A percentile compares a stretch with the other conserved stretches of the same genome.
phyloP scores from a whole-genome alignment of 139 green algal species.

The Limnomonas spitsbergensis region DNA sequence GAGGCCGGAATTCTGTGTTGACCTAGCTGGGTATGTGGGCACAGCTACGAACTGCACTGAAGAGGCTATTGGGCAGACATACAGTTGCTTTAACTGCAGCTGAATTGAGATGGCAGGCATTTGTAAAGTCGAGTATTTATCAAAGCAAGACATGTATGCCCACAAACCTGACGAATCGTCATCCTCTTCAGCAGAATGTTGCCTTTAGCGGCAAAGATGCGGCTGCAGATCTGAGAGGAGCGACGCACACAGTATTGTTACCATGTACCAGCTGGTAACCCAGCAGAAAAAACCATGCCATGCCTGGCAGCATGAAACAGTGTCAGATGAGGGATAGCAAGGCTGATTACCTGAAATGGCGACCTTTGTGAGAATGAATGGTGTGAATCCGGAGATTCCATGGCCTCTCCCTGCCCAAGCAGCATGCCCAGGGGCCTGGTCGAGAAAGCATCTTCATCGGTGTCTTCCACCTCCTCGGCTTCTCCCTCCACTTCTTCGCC shows the following conservation, averaged over 20 bases:
- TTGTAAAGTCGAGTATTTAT: no score
- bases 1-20: not conserved
- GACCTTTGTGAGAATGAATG: constrained; percentile 1
- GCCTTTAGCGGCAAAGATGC: constrained; percentile 18
- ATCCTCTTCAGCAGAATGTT: constrained; percentile 33
- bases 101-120: no score
- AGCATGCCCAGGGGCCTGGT: not conserved
- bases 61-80: no score
- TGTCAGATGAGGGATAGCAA: not conserved
- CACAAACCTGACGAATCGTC: constrained; percentile 18
- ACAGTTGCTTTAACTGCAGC: no score
- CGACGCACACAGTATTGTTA: not conserved
- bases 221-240: constrained; percentile 31
- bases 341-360: not conserved
- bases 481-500: not conserved
- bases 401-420: not conserved
- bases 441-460: not conserved
- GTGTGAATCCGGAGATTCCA: constrained; percentile 2
- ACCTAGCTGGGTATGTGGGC: no score
- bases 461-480: not conserved
- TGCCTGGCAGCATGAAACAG: no score
- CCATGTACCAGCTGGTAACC: not conserved
- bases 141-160: no score
- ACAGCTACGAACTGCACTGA: no score
- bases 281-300: no score